Conservation (phyloP, 2,329 filamentous ascomycete species). For the Pseudogymnoascus sp. region DNA sequence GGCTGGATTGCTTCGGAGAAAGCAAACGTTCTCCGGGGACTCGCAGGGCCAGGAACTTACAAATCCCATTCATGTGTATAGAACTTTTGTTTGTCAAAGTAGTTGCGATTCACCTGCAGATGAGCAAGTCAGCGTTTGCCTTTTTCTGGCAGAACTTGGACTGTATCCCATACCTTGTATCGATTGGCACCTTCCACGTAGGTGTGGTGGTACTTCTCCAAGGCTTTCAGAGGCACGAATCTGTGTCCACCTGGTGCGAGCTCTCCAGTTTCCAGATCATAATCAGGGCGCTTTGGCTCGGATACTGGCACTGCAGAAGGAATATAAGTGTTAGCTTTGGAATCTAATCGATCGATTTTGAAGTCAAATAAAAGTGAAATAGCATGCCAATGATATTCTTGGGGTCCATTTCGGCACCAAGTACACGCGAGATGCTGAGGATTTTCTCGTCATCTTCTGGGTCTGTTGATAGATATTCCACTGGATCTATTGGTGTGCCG, state of each 20-base stretch:
- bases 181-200: constrained; percentile 48
- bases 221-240: constrained; percentile 44
- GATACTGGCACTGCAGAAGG: background rate
- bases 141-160: background rate
- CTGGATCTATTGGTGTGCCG: constrained; percentile 7
- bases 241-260: constrained; percentile 20
- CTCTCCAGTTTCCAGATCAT: constrained; percentile 21
- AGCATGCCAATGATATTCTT: background rate
- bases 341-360: background rate
- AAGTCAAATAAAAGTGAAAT: background rate
- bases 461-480: constrained; percentile 16
- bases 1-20: background rate
- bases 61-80: constrained; percentile 63
- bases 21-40: background rate
- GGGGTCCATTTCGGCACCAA: background rate
- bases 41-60: constrained; percentile 40
- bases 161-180: constrained; percentile 34
- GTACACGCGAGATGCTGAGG: background rate
- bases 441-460: constrained; percentile 16
- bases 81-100: constrained; percentile 51
- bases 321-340: constrained; percentile 1
- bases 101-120: constrained; percentile 22
- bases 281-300: constrained; percentile 13
- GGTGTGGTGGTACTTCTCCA: constrained; percentile 49
- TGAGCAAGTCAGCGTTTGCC: constrained; percentile 11